Evolutionary conservation across 805 yeast species (phyloP), one percentile per base, ranked within the genome.

Genomic region (Brettanomyces custersianus): DNA sequence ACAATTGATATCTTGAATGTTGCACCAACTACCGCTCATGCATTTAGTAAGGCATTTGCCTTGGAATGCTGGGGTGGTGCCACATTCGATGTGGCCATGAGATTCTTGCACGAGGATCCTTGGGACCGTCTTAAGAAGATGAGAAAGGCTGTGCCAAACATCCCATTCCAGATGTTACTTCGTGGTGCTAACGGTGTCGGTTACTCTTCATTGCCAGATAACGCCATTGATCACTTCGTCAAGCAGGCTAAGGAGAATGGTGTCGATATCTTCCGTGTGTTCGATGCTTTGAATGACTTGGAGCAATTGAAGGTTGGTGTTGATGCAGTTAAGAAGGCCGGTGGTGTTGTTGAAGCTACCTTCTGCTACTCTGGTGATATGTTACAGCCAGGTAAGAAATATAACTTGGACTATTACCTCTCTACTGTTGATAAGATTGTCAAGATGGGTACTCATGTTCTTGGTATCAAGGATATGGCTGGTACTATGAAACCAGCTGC

Each of bases 21-120:
- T 66, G 99, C 98, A 17, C 88, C 87, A 41, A 76, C 94, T 39
- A 92, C 99, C 22, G 84, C 96, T 3, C 80, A 82, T 54, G 97
- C 95, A 16, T 65, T 87, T 49, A 63, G 80, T 46, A 88, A 90
- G 44, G 94, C 95, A 4, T 92, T 87, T 60, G 92, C 99, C 15
- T 68, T 92, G 37, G 99, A 92, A 66, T 92, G 98, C 70, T 92
- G 99, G 99, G 99, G 99, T 66, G 99, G 99, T 65, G 99, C 99
- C 37, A 92, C 99, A 26, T 92, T 92, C 53, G 99, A 92, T 57
- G 99, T 92, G 37, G 82, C 95, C 37, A 88, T 92, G 97, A 78
- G 99, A 64, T 92, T 92, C 74, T 71, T 92, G 54, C 86, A 90
- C 62, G 99, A 92, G 70, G 96, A 88, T 60, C 99, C 99, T 47